Evolutionary conservation across 176 grass and related monocot genomes (phyloP).

Genomic region (Musa schizocarpa): DNA sequence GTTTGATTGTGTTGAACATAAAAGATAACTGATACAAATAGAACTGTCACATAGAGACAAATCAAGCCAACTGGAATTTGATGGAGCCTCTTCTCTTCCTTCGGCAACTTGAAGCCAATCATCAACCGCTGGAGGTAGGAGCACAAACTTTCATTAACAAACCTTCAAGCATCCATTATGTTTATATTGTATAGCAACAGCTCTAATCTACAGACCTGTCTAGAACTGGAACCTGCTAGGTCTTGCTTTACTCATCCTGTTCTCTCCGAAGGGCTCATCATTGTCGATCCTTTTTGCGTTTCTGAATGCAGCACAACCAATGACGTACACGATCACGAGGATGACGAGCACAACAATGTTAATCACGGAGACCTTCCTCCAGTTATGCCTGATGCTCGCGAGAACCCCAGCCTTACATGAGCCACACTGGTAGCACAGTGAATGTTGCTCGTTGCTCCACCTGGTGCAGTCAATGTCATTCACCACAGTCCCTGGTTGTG

Average conservation of each 20-base stretch:
- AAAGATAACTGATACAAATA: no score
- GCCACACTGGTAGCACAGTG: conserved; percentile 56
- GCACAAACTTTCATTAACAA: background rate
- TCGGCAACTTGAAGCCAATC: background rate
- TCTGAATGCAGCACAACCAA: conserved; percentile 71
- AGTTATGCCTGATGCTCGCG: conserved; percentile 71
- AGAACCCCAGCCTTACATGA: conserved; percentile 93
- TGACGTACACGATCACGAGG: conserved; percentile 71
- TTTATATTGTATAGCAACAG: background rate
- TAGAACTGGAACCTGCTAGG: conserved; percentile 86
- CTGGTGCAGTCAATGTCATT: conserved; percentile 25
- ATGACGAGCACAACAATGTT: conserved; percentile 91
- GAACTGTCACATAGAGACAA: no score
- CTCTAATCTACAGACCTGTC: background rate
- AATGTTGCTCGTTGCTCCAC: conserved; percentile 78
- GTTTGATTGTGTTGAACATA: no score
- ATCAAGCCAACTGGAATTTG: background rate
- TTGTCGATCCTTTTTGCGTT: conserved; percentile 74
- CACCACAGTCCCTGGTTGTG: background rate
- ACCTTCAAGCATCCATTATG: background rate
- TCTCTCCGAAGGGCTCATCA: conserved; percentile 52
- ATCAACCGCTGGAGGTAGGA: background rate
- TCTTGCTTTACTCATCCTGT: conserved; percentile 56
- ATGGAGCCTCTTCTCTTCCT: background rate
- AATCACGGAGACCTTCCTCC: conserved; percentile 87